Evolutionary conservation across 179 eudicot species (phyloP), one percentile per base, ranked within the genome.

Genomic region (Camellia oleifera): DNA sequence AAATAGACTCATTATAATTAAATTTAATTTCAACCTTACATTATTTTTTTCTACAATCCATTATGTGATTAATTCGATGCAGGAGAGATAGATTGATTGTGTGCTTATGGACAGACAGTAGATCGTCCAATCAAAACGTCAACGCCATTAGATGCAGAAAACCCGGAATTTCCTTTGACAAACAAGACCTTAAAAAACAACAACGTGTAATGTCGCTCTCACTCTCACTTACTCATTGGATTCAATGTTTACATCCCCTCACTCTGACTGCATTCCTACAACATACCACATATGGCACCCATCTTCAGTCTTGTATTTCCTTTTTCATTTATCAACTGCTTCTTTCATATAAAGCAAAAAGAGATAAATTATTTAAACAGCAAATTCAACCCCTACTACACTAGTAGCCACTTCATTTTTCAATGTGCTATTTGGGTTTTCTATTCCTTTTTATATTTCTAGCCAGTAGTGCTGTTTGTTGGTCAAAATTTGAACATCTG

Each of bases 111-210:
- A 76, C 9, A 76, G 62, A 26, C 5, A 13, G 57, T 12, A 26
- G 23, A 76, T 52, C 63, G 64, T 32, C 72, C 73, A 40, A 32
- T 77, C 14, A 52, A 53, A 52, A 54, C 62, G 64, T 77, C 80
- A 77, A 68, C 15, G 74, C 32, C 80, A 40, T 67, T 77, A 68
- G 17, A 68, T 54, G 60, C 80, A 5, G 63, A 77, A 77, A 77
- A 77, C 42, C 80, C 80, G 80, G 79, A 63, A 26, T 13, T 53
- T 53, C 73, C 66, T 77, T 67, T 67, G 80, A 77, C 74, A 67
- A 77, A 26, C 10, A 65, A 77, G 70, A 14, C 23, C 46, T 61
- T 4, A 2, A n/a, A 40, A 75, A 1, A 45, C 2, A 10, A 3
- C 17, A 18, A 46, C 20, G 48, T 5, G 45, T 48, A 17, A 12